phyloP scores from a whole-genome alignment of 768 basidiomycete species.

The Tricholomella constricta region DNA sequence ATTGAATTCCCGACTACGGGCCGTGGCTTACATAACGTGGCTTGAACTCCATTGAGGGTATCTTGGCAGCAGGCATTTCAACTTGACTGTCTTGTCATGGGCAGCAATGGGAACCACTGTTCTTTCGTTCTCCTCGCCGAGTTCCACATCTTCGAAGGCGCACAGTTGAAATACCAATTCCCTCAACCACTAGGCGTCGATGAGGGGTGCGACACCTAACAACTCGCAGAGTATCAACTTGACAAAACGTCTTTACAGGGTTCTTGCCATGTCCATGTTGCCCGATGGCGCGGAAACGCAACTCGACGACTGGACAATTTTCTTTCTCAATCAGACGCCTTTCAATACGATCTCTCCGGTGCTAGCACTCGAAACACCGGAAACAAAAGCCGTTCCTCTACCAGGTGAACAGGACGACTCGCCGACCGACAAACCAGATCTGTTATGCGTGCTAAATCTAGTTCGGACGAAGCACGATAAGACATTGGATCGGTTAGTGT shows the following conservation, averaged over 20 bases:
- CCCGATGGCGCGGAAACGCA: slow-evolving; percentile 97
- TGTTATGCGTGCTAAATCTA: slow-evolving; percentile 87
- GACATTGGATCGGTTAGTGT: slow-evolving; percentile 64
- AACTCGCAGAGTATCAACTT: slow-evolving; percentile 11
- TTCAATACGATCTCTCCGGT: slow-evolving; percentile 87
- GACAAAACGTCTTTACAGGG: slow-evolving; percentile 43
- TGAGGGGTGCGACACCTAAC: slow-evolving; percentile 68
- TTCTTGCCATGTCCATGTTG: slow-evolving; percentile 96
- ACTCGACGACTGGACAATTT: slow-evolving; percentile 96
- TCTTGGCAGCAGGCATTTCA: neutral
- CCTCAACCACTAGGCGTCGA: slow-evolving; percentile 93
- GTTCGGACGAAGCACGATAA: slow-evolving; percentile 93
- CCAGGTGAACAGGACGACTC: slow-evolving; percentile 36
- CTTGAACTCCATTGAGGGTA: slow-evolving; percentile 3
- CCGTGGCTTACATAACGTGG: slow-evolving; percentile 6
- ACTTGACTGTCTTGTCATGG: slow-evolving; percentile 39
- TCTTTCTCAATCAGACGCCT: slow-evolving; percentile 94
- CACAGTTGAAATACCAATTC: slow-evolving; percentile 93
- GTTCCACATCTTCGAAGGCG: slow-evolving; percentile 95
- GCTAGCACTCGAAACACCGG: slow-evolving; percentile 67
- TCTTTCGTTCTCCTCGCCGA: slow-evolving; percentile 97
- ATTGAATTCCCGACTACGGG: no score
- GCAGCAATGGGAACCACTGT: slow-evolving; percentile 71
- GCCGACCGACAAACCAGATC: slow-evolving; percentile 42
- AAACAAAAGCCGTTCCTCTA: slow-evolving; percentile 35